Evolutionary conservation across 331 rosid genomes (phyloP).

Genomic region (Prunus yedoensis): DNA sequence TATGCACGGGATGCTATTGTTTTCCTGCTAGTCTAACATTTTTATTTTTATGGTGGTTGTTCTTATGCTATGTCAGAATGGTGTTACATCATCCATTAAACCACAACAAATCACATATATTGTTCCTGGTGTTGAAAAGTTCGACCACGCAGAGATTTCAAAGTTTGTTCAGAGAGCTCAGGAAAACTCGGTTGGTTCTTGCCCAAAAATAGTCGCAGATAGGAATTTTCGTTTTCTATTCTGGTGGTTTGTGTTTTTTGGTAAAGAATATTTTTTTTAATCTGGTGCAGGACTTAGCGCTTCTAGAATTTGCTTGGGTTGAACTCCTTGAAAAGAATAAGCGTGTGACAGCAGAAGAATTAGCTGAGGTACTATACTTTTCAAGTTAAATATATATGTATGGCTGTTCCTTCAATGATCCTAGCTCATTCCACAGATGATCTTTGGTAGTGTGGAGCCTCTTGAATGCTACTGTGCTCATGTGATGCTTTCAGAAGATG

Average conservation of each 20-base stretch:
- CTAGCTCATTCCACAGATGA: slow-evolving; percentile 62
- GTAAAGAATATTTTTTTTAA: slow-evolving; percentile 16
- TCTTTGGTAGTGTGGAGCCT: slow-evolving; percentile 79
- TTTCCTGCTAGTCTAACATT: slow-evolving; percentile 25
- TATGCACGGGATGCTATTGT: not conserved
- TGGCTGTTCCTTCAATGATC: slow-evolving; percentile 30
- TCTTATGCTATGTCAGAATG: slow-evolving; percentile 62
- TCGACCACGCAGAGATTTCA: slow-evolving; percentile 63
- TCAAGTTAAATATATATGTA: slow-evolving; percentile 20
- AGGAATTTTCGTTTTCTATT: not conserved
- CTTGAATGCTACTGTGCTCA: slow-evolving; percentile 95
- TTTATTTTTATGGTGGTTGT: slow-evolving; percentile 13
- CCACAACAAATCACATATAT: slow-evolving; percentile 90
- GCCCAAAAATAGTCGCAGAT: slow-evolving; percentile 19
- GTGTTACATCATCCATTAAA: slow-evolving; percentile 73
- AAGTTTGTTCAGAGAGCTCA: slow-evolving; percentile 65
- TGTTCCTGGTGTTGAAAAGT: slow-evolving; percentile 80
- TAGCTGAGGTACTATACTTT: slow-evolving; percentile 69
- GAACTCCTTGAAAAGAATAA: slow-evolving; percentile 88
- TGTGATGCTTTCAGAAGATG: slow-evolving; percentile 80
- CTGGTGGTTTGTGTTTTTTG: slow-evolving; percentile 9
- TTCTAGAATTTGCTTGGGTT: slow-evolving; percentile 95
- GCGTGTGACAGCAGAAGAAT: slow-evolving; percentile 75
- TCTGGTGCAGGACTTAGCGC: slow-evolving; percentile 68
- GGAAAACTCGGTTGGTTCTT: slow-evolving; percentile 68